These are phyloP conservation scores for Botrytis medusae DNA, from an alignment of 2,329 filamentous ascomycete genomes.

Conservation along the genomic window DNA sequence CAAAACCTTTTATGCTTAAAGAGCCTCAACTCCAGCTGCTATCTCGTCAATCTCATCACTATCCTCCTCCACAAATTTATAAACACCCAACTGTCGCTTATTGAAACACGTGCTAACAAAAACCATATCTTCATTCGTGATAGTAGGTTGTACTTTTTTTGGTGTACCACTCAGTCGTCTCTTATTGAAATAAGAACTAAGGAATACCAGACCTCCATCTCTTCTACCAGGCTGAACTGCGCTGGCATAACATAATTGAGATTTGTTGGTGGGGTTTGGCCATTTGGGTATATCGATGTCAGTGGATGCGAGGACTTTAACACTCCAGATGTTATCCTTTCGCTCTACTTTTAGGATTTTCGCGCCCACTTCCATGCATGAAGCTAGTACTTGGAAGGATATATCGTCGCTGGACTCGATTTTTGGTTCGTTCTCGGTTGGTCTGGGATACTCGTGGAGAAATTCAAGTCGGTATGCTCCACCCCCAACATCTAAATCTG, in stretches of 20 bases:
- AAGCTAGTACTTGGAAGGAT: slow-evolving; percentile 65
- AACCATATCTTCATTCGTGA: slow-evolving; percentile 36
- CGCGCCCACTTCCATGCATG: slow-evolving; percentile 90
- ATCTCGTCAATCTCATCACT: background rate
- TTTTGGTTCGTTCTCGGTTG: background rate
- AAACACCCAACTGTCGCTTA: slow-evolving; percentile 68
- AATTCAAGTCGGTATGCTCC: slow-evolving; percentile 88
- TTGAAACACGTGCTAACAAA: slow-evolving; percentile 77
- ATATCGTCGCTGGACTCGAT: slow-evolving; percentile 20
- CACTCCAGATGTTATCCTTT: slow-evolving; percentile 51
- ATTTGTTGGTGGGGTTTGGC: slow-evolving; percentile 61
- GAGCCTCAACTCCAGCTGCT: background rate
- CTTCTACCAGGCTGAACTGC: slow-evolving; percentile 55
- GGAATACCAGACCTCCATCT: slow-evolving; percentile 20
- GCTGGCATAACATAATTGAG: slow-evolving; percentile 92
- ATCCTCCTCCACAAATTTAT: slow-evolving; percentile 46
- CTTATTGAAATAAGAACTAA: slow-evolving; percentile 19
- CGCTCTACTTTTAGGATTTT: slow-evolving; percentile 57
- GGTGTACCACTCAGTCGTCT: slow-evolving; percentile 13
- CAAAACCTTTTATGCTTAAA: background rate
- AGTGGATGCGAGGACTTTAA: slow-evolving; percentile 51
- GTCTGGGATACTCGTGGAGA: slow-evolving; percentile 41
- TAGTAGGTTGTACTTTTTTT: background rate
- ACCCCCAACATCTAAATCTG: slow-evolving; percentile 59
- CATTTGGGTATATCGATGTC: slow-evolving; percentile 1